Evolutionary conservation across 306 rosid genomes (phyloP).

Genomic region (Pterocarpus macrocarpus): DNA sequence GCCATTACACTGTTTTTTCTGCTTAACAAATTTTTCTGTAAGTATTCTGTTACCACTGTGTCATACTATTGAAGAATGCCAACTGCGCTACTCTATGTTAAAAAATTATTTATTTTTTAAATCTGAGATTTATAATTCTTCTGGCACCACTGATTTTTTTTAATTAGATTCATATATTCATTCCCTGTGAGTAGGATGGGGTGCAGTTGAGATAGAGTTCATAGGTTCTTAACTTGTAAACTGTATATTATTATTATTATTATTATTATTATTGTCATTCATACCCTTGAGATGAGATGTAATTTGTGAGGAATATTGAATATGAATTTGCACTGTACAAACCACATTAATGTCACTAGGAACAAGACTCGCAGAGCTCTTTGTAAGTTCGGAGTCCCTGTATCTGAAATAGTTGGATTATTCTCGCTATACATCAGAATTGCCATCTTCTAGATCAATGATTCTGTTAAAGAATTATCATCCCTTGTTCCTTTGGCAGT

Average conservation of each 20-base stretch:
- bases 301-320: neutral
- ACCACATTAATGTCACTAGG: neutral
- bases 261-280: neutral
- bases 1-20: conserved; percentile 11
- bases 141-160: conserved; percentile 3
- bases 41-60: conserved; percentile 11
- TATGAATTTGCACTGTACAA: neutral
- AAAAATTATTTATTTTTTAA: conserved; percentile 6
- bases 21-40: neutral
- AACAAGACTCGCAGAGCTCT: no score
- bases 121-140: conserved; percentile 26
- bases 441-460: neutral
- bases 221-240: neutral
- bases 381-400: no score
- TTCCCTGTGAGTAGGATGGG: neutral
- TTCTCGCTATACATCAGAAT: neutral
- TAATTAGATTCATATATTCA: neutral
- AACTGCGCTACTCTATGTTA: conserved; percentile 18
- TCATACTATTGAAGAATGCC: conserved; percentile 17
- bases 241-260: no score
- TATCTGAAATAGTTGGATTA: no score
- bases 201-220: neutral
- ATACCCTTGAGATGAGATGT: neutral
- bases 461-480: no score
- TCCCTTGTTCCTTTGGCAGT: no score